These are phyloP conservation scores for Elsinoe arachidis DNA, from an alignment of 2,329 filamentous ascomycete species.

Conservation along the genomic window DNA sequence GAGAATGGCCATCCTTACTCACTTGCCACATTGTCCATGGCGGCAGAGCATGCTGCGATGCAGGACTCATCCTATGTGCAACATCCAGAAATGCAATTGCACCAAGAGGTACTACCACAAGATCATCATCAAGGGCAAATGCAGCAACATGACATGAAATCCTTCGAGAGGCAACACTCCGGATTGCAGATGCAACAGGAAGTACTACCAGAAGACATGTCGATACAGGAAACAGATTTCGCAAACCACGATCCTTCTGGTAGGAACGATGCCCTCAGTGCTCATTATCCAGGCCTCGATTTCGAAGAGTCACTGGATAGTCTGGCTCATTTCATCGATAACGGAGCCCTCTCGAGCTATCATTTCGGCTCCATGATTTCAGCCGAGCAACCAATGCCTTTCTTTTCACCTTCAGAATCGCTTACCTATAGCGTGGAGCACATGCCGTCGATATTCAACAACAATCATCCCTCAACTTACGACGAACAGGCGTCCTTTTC, in stretches of 20 bases:
- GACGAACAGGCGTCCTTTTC: conserved; percentile 14
- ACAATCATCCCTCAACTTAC: not conserved
- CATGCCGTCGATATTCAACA: conserved; percentile 11
- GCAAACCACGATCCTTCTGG: not conserved
- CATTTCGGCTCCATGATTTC: conserved; percentile 33
- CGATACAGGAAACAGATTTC: not conserved
- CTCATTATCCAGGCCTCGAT: conserved; percentile 15
- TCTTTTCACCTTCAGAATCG: conserved; percentile 33
- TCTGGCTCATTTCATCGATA: conserved; percentile 32
- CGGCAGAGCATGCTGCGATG: conserved; percentile 33
- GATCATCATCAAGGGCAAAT: not conserved
- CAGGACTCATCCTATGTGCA: conserved; percentile 20
- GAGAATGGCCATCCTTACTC: conserved; percentile 20
- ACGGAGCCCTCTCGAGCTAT: conserved; percentile 31
- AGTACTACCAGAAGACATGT: not conserved
- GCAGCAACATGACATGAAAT: not conserved
- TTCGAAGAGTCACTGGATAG: conserved; percentile 30
- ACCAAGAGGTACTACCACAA: not conserved
- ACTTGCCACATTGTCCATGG: conserved; percentile 34
- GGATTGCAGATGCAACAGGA: conserved; percentile 4
- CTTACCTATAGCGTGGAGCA: conserved; percentile 25
- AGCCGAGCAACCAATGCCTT: conserved; percentile 34
- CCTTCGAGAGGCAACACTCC: not conserved
- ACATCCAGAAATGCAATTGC: not conserved
- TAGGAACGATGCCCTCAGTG: not conserved